These are phyloP conservation scores for Rhizopogon rudus DNA, from an alignment of 768 basidiomycete species.

Conservation along the genomic window DNA sequence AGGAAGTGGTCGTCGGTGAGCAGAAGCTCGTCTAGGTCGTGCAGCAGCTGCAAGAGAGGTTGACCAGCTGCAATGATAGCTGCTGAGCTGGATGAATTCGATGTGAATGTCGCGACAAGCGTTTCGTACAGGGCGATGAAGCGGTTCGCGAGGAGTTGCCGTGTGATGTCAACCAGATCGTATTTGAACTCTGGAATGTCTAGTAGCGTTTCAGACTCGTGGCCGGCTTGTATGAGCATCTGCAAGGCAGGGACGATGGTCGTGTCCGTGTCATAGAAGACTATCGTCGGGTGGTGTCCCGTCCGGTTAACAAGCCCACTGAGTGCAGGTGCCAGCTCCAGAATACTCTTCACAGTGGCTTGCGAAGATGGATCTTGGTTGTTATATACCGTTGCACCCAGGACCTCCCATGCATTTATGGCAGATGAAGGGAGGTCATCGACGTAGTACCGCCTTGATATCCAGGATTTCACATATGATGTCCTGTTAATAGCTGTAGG, in stretches of 20 bases:
- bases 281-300: conserved; percentile 28
- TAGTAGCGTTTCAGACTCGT: conserved; percentile 11
- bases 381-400: conserved; percentile 34
- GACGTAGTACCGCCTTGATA: conserved; percentile 30
- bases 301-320: conserved; percentile 29
- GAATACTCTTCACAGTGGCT: conserved; percentile 32
- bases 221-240: conserved; percentile 46
- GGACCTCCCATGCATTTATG: conserved; percentile 30
- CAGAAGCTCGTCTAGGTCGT: conserved; percentile 31
- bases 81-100: conserved; percentile 12
- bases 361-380: conserved; percentile 29
- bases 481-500: conserved; percentile 26
- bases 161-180: conserved; percentile 35
- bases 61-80: conserved; percentile 18
- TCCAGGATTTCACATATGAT: conserved; percentile 29
- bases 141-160: conserved; percentile 34
- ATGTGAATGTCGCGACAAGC: conserved; percentile 26
- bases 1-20: conserved; percentile 27
- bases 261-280: conserved; percentile 33
- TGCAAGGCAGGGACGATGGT: conserved; percentile 77
- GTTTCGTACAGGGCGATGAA: conserved; percentile 29
- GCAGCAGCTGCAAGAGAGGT: conserved; percentile 26
- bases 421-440: conserved; percentile 18
- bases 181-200: conserved; percentile 29
- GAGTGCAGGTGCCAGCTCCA: conserved; percentile 31